Base-by-base conservation (phyloP, 2,329 filamentous ascomycete species). In the Didymella segeticola region DNA sequence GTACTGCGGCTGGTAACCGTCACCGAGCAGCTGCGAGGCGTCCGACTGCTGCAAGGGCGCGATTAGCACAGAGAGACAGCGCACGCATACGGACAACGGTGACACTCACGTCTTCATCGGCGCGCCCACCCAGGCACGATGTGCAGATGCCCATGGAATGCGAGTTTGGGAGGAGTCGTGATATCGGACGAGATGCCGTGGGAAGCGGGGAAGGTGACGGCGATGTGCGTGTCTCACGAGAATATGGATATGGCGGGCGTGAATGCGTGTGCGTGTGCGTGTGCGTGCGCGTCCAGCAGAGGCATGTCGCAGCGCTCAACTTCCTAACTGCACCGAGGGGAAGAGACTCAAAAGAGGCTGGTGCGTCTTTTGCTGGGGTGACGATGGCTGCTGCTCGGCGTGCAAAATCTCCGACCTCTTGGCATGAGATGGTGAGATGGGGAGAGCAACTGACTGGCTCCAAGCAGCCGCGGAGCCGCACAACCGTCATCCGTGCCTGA, bases 91-190 rank as follows among this genome's bases (percentile, higher is more conserved):
- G 49, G 43, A 34, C 29, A 29, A 56, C 34, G 43, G 34, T 39
- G 45, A 36, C 17, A 71, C 77, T 69, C 56, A 80, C 79, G 53
- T 79, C 77, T 46, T 71, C 67, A 55, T 77, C 74, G 48, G 78
- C 78, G 62, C 75, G 63, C 53, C 74, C 72, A 39, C 78, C 78
- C 45, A 81, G 76, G 65, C 79, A 81, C 46, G 79, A 81, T 46
- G 75, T 71, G 70, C 79, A 81, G 66, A 78, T 72, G 58, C 78
- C 79, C 79, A 81, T 80, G 66, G 69, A 73, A 66, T 66, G 67
- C 47, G 55, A 38, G 26, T 20, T 25, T 33, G 39, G 43, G 14
- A 38, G 43, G 14, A 30, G 31, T 43, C 19, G 51, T 47, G 38
- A 38, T 37, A 43, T 43, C 50, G 43, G 10, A 38, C n/a, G 38